Conservation (phyloP, 805 yeast species). For the Candida cerambycidarum region DNA sequence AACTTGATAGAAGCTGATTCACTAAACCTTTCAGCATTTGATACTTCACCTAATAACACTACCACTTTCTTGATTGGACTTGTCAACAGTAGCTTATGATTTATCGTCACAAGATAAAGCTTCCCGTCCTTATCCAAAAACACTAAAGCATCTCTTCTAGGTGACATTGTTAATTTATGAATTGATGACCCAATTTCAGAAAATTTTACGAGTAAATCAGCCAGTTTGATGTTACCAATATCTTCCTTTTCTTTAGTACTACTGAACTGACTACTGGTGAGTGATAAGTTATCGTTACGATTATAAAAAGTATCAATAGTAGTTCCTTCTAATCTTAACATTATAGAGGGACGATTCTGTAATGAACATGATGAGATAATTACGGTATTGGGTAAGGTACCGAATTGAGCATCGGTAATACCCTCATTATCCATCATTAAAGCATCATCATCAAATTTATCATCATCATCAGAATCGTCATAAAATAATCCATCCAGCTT, state of each 20-base stretch:
- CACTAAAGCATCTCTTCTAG: conserved; percentile 84
- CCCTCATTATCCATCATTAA: conserved; percentile 77
- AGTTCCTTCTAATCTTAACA: conserved; percentile 40
- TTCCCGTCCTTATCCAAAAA: conserved; percentile 77
- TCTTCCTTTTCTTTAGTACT: conserved; percentile 24
- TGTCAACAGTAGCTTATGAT: conserved; percentile 23
- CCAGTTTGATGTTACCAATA: conserved; percentile 44
- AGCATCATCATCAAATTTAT: conserved; percentile 19
- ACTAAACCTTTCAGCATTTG: conserved; percentile 66
- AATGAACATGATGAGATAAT: conserved; percentile 40
- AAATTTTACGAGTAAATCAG: conserved; percentile 48
- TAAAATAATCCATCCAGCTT: conserved; percentile 16
- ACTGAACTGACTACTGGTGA: conserved; percentile 14
- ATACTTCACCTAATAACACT: conserved; percentile 72
- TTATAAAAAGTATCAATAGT: conserved; percentile 42
- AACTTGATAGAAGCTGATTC: conserved; percentile 81
- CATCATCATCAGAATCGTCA: conserved; percentile 19
- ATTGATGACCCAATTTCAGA: conserved; percentile 81
- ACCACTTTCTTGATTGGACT: conserved; percentile 44
- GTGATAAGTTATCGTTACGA: conserved; percentile 13
- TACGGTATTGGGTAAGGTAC: conserved; percentile 35
- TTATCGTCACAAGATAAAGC: conserved; percentile 65
- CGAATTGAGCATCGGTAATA: conserved; percentile 71
- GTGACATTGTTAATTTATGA: conserved; percentile 73
- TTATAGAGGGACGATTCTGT: conserved; percentile 31